Evolutionary conservation across 805 yeast genomes (phyloP).

Genomic region (Wickerhamomyces pijperi): DNA sequence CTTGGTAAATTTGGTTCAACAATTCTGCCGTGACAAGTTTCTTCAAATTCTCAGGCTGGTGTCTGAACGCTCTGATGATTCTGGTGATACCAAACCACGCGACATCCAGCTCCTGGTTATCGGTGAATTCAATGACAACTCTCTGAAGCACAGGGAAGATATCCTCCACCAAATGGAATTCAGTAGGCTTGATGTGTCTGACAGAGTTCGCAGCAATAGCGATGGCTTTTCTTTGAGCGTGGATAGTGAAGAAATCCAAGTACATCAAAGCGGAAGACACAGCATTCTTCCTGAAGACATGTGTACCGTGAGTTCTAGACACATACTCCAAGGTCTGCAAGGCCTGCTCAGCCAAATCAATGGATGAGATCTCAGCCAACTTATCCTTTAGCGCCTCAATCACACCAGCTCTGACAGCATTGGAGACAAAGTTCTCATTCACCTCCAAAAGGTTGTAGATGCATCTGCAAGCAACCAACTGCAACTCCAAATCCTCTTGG

Average conservation of each 20-base stretch:
- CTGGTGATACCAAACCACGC: slow-evolving; percentile 57
- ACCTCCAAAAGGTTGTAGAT: slow-evolving; percentile 73
- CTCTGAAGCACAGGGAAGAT: slow-evolving; percentile 50
- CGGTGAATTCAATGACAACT: slow-evolving; percentile 42
- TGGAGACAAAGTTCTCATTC: slow-evolving; percentile 49
- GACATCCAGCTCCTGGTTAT: slow-evolving; percentile 47
- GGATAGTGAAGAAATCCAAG: slow-evolving; percentile 80
- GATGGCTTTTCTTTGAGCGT: slow-evolving; percentile 78
- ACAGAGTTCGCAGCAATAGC: slow-evolving; percentile 64
- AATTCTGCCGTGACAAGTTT: slow-evolving; percentile 27
- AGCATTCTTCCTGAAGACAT: slow-evolving; percentile 48
- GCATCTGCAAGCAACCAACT: slow-evolving; percentile 74
- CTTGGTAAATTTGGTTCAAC: slow-evolving; percentile 21
- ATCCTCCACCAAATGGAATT: slow-evolving; percentile 38
- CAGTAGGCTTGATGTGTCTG: slow-evolving; percentile 29
- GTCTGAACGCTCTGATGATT: slow-evolving; percentile 38
- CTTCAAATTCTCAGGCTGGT: slow-evolving; percentile 33
- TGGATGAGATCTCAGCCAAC: slow-evolving; percentile 64
- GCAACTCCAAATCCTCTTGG: slow-evolving; percentile 65
- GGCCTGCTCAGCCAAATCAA: slow-evolving; percentile 89
- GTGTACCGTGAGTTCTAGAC: slow-evolving; percentile 38
- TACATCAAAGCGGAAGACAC: slow-evolving; percentile 56
- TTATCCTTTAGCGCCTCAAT: slow-evolving; percentile 56
- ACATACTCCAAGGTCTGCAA: slow-evolving; percentile 63
- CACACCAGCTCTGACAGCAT: slow-evolving; percentile 54